Conservation (phyloP, 176 grass and related monocot species). For the Hordeum marinum region DNA sequence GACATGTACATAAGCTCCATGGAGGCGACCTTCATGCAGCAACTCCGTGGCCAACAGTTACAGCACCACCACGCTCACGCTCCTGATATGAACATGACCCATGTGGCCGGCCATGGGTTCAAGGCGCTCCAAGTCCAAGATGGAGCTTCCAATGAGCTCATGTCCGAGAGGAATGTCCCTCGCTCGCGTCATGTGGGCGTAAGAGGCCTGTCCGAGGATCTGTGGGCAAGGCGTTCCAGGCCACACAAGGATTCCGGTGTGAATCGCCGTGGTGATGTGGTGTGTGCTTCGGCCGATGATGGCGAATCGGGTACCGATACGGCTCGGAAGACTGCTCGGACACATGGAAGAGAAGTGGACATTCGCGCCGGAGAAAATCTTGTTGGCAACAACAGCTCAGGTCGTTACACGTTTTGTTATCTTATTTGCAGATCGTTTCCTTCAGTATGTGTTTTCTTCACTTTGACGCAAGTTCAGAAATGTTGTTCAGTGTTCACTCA, state of each 20-base stretch:
- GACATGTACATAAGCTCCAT: slow-evolving; percentile 61
- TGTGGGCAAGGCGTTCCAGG: slow-evolving; percentile 48
- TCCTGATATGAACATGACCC: neutral
- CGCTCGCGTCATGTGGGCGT: neutral
- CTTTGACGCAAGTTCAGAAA: neutral
- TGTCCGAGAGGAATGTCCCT: slow-evolving; percentile 17
- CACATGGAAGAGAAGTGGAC: slow-evolving; percentile 16
- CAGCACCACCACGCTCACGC: neutral
- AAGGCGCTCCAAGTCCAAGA: slow-evolving; percentile 28
- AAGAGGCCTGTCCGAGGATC: slow-evolving; percentile 33
- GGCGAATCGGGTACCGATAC: slow-evolving; percentile 29
- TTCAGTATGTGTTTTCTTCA: neutral
- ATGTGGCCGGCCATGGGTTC: neutral
- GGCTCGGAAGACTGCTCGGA: slow-evolving; percentile 3
- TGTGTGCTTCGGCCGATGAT: slow-evolving; percentile 17
- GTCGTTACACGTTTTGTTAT: slow-evolving; percentile 13
- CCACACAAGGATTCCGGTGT: neutral
- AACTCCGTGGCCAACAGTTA: slow-evolving; percentile 17
- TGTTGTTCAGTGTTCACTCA: neutral
- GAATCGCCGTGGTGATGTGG: neutral
- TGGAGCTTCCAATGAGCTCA: slow-evolving; percentile 23
- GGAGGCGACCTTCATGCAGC: slow-evolving; percentile 46
- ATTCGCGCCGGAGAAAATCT: slow-evolving; percentile 3
- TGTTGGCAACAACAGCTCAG: slow-evolving; percentile 40
- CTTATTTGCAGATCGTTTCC: neutral